Base-by-base conservation (phyloP, 2,329 filamentous ascomycete genomes). In the Verticillium tricorpus region DNA sequence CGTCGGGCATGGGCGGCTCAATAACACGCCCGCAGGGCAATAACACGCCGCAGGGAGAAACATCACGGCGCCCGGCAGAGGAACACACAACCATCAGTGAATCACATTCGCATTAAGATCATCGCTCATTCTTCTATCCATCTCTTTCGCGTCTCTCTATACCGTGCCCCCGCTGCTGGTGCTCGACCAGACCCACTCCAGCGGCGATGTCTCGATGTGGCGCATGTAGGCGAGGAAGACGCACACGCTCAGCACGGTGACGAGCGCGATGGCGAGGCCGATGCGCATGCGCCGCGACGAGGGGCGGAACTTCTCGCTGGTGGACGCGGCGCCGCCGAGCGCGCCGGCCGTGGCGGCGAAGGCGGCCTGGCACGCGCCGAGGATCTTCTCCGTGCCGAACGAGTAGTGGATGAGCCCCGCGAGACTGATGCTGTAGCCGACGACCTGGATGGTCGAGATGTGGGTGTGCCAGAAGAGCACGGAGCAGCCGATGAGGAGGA, bases 391-490 rank as follows among this genome's bases (percentile, higher is more conserved):
- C 45, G 45, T 50, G n/a, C 45, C 45, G 17, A 50, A 50, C n/a
- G 45, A 50, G 19, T 50, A 50, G 45, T 50, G 45, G 19, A 50
- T 50, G 8, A 50, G 17, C 8, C 45, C 45, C 45, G 19, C 45
- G 8, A 50, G 45, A 12, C 45, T 50, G 72, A 94, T 91, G 74
- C 82, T 84, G 83, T 94, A 94, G 68, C 91, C 91, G 73, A 93
- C 92, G 74, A 90, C 88, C 80, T 94, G 91, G 62, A 93, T 84
- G 60, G 78, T 79, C 17, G 89, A 86, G 66, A 94, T 88, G 57
- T 88, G 85, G 66, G 90, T 90, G 68, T 85, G 85, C 88, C 90
- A 93, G 76, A 94, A 90, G 66, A 91, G 75, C 85, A 93, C 92
- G 65, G 89, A 92, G 55, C 89, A 89, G 60, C 82, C 79, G 63